Evolutionary conservation across 352 stramenopile genomes (phyloP).

Genomic region (Aphanomyces euteiches): DNA sequence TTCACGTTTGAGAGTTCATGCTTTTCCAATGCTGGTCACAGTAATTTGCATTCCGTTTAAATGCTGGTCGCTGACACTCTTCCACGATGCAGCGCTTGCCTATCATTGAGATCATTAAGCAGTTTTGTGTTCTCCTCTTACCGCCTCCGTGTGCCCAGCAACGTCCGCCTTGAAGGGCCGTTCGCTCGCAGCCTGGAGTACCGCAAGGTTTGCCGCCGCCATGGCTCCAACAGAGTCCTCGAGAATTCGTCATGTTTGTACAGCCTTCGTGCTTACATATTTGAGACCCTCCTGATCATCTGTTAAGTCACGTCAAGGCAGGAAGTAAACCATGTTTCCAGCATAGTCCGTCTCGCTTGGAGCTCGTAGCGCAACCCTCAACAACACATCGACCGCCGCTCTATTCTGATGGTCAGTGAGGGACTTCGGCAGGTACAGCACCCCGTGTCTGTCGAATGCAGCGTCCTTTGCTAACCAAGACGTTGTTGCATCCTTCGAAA

Average conservation of each 20-base stretch:
- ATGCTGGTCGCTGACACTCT: conserved; percentile 49
- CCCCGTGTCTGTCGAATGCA: not conserved
- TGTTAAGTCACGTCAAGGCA: too few relatives aligned
- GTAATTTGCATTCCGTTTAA: conserved; percentile 48
- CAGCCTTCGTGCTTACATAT: conserved; percentile 63
- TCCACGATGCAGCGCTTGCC: conserved; percentile 49
- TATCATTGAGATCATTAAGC: conserved; percentile 11
- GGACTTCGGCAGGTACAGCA: not conserved
- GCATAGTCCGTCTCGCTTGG: not conserved
- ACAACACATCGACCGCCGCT: not conserved
- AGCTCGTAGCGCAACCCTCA: too few relatives aligned
- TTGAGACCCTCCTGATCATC: conserved; percentile 50
- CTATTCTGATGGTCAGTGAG: not conserved
- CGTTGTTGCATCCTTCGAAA: not conserved
- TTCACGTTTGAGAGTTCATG: too few relatives aligned
- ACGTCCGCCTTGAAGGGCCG: conserved; percentile 62
- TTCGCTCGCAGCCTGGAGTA: conserved; percentile 57
- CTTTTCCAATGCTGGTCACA: conserved; percentile 37
- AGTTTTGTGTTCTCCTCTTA: conserved; percentile 18
- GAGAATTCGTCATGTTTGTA: conserved; percentile 68
- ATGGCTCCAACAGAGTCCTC: conserved; percentile 74
- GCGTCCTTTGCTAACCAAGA: not conserved
- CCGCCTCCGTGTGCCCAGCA: conserved; percentile 79
- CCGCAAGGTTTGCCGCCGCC: conserved; percentile 65
- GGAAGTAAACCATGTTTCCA: not conserved